Conservation (phyloP, 1,284 basidiomycete species). For the Kalmanozyma brasiliensis region DNA sequence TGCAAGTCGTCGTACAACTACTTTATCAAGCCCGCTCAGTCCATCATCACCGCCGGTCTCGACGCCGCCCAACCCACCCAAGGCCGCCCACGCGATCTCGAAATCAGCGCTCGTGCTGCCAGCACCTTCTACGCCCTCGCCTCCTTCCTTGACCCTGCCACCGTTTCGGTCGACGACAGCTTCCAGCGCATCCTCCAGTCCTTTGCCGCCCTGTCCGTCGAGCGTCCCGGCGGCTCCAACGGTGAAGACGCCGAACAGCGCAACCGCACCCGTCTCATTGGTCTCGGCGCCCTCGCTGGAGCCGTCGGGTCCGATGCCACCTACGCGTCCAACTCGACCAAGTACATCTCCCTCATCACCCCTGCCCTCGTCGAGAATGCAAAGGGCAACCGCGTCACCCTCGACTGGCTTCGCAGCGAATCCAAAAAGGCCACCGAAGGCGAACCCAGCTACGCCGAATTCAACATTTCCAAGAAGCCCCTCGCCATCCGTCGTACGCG, state of each 20-base stretch:
- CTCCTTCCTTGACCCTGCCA: constrained; percentile 83
- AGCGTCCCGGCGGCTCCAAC: constrained; percentile 32
- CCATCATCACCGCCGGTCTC: constrained; percentile 78
- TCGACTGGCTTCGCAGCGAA: constrained; percentile 77
- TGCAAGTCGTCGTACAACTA: constrained; percentile 87
- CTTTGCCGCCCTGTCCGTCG: constrained; percentile 74
- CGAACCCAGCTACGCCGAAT: constrained; percentile 75
- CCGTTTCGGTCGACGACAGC: constrained; percentile 74
- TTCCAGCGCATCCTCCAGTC: constrained; percentile 75
- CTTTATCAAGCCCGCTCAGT: constrained; percentile 81
- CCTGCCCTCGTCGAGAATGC: constrained; percentile 80
- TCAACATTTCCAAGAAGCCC: constrained; percentile 78
- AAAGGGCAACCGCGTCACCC: constrained; percentile 72
- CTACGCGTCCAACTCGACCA: constrained; percentile 80
- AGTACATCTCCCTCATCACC: constrained; percentile 79
- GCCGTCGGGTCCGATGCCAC: constrained; percentile 86
- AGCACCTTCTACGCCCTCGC: constrained; percentile 89
- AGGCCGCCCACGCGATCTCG: constrained; percentile 74
- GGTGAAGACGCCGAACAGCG: constrained; percentile 44
- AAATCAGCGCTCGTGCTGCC: constrained; percentile 84
- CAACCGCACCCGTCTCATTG: constrained; percentile 81
- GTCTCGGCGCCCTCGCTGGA: constrained; percentile 82
- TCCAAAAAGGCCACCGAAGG: constrained; percentile 75
- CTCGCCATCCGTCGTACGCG: constrained; percentile 81
- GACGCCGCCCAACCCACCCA: constrained; percentile 71